A percentile compares a stretch with the other conserved stretches of the same genome.
Conservation (phyloP, 2,329 filamentous ascomycete species). For the Claviceps pazoutovae region DNA sequence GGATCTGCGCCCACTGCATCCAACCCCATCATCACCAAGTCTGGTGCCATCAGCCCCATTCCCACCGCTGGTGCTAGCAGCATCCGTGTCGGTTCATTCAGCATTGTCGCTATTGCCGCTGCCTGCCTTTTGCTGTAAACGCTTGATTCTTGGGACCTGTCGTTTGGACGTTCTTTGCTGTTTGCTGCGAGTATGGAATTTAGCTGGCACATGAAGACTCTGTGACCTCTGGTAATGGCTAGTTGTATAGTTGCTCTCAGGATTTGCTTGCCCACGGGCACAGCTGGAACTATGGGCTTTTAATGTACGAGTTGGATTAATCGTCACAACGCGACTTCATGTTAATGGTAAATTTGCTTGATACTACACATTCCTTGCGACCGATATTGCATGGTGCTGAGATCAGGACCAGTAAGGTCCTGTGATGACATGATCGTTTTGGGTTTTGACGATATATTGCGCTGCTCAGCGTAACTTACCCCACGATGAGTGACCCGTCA, state of each 20-base stretch:
- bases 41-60: conserved; percentile 7
- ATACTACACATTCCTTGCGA: not conserved
- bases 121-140: conserved; percentile 32
- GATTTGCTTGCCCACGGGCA: conserved; percentile 12
- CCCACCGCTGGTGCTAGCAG: conserved; percentile 12
- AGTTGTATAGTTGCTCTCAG: conserved; percentile 13
- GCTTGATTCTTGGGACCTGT: not conserved
- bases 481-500: too few relatives aligned
- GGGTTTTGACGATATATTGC: too few relatives aligned
- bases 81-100: conserved; percentile 24
- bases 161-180: not conserved
- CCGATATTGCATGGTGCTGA: not conserved
- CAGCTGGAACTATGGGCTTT: conserved; percentile 7
- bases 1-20: not conserved
- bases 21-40: not conserved
- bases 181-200: not conserved
- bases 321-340: not conserved
- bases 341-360: too few relatives aligned
- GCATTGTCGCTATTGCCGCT: conserved; percentile 25
- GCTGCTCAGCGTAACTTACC: too few relatives aligned
- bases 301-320: not conserved
- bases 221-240: conserved; percentile 10
- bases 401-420: not conserved
- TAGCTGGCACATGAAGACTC: conserved; percentile 1
- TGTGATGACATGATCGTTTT: not conserved